Base-by-base conservation (phyloP, 495 filamentous ascomycete species). In the Hypomontagnella submonticulosa region DNA sequence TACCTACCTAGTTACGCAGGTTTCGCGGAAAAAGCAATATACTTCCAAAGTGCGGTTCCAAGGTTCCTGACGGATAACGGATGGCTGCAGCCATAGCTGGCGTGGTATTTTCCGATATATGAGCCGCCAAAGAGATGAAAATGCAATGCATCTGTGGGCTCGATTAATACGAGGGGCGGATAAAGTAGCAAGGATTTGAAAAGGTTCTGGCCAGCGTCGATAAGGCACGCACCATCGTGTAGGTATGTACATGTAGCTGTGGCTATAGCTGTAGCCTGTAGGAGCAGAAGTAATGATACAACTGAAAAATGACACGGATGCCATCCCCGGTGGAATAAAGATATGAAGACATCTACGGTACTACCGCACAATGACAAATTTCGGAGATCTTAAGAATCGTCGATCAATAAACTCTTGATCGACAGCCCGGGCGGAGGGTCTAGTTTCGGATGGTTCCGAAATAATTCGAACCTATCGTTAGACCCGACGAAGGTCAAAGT, bases 351-450 rank as follows among this genome's bases (percentile, higher is more conserved):
- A 54, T 48, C 27, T 34, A 40, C 42, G 47, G 41, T 54, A 15
- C 40, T 59, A 48, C 47, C 42, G 43, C 50, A 55, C 23, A 49
- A 62, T 63, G 60, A 61, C 55, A 49, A 56, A 27, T 44, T 55
- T 46, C 66, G 66, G 66, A 56, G 66, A 55, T 57, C 44, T 58
- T 15, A 49, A 46, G 12, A 52, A 56, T 57, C 18, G 27, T 42
- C 23, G 40, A 51, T 41, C 13, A 54, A 48, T 19, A 47, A 27
- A 16, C 37, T 53, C n/a, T 52, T 54, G 61, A 65, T 65, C 47
- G 40, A 36, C 58, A 42, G 47, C 13, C 48, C 48, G 48, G 52
- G 47, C 12, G 46, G 8, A 33, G 42, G 34, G 15, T 43, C 53
- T 32, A 36, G 42, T 27, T 50, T 53, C 43, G 59, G 65, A 59